Percentiles rank a stretch among this genome's conserved stretches.
phyloP scores from a whole-genome alignment of 108 stramenopile species.

The Skeletonema marinoi region DNA sequence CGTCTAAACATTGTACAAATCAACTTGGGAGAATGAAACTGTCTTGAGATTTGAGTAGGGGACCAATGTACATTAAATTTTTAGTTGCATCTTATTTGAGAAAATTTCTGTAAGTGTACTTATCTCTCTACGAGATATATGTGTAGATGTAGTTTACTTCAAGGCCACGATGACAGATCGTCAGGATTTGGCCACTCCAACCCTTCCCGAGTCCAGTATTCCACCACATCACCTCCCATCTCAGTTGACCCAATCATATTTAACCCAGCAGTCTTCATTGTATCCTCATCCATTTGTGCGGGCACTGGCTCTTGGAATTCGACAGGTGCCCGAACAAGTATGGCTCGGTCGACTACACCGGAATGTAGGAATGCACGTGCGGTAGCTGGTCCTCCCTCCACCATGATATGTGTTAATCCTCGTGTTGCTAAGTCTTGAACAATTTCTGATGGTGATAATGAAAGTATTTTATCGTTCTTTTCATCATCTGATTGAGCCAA shows the following conservation, averaged over 20 bases:
- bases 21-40: not conserved
- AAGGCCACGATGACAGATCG: conserved; percentile 59
- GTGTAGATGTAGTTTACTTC: not conserved
- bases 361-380: conserved; percentile 65
- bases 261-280: conserved; percentile 62
- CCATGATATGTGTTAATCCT: conserved; percentile 75
- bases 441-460: conserved; percentile 43
- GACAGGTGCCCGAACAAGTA: conserved; percentile 67
- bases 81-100: not conserved
- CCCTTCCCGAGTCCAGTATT: conserved; percentile 64
- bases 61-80: not conserved
- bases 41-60: not conserved
- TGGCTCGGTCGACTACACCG: conserved; percentile 68
- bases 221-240: conserved; percentile 59
- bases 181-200: conserved; percentile 61
- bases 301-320: conserved; percentile 54
- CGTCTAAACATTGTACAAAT: not conserved
- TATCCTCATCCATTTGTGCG: conserved; percentile 48
- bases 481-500: conserved; percentile 3
- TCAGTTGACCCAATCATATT: conserved; percentile 39
- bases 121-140: too few relatives aligned
- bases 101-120: not conserved
- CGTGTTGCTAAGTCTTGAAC: conserved; percentile 42
- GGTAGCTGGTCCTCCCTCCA: conserved; percentile 83
- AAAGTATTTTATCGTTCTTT: not conserved